Conservation (phyloP, 129 eudicot genomes). For the Chrysanthemum seticuspe region DNA sequence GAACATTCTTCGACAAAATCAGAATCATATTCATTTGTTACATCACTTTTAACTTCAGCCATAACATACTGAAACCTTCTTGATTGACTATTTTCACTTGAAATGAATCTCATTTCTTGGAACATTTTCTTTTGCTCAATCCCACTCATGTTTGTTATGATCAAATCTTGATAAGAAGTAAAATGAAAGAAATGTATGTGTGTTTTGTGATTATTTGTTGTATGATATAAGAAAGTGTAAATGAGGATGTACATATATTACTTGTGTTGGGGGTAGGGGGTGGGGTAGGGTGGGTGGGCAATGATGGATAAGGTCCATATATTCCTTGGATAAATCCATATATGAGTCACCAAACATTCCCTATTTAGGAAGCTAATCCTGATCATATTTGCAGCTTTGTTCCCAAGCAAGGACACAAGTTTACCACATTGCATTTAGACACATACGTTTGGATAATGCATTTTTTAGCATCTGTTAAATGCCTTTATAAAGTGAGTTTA, state of each 20-base stretch:
- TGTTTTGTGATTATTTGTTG: neutral
- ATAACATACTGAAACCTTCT: constrained; percentile 22
- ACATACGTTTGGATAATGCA: neutral
- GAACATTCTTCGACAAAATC: constrained; percentile 30
- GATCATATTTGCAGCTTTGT: constrained; percentile 18
- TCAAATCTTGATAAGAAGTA: constrained; percentile 13
- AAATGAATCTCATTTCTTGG: constrained; percentile 17
- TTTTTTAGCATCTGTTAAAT: no score
- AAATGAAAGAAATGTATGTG: constrained; percentile 5
- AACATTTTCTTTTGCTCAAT: constrained; percentile 11
- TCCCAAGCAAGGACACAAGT: constrained; percentile 21
- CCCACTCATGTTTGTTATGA: constrained; percentile 27
- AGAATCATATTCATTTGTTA: neutral
- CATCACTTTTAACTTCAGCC: constrained; percentile 13
- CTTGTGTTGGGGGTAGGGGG: neutral
- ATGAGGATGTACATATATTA: neutral
- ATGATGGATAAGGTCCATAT: constrained; percentile 42
- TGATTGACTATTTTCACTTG: constrained; percentile 11
- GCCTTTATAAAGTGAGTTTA: no score
- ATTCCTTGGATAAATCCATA: constrained; percentile 38
- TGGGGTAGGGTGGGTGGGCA: constrained; percentile 7
- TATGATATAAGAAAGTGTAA: constrained; percentile 21
- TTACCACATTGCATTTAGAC: neutral
- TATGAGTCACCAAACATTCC: constrained; percentile 56
- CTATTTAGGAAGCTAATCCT: constrained; percentile 14